Base-by-base conservation (phyloP, 805 yeast species). In the Candida methanosorbosa region DNA sequence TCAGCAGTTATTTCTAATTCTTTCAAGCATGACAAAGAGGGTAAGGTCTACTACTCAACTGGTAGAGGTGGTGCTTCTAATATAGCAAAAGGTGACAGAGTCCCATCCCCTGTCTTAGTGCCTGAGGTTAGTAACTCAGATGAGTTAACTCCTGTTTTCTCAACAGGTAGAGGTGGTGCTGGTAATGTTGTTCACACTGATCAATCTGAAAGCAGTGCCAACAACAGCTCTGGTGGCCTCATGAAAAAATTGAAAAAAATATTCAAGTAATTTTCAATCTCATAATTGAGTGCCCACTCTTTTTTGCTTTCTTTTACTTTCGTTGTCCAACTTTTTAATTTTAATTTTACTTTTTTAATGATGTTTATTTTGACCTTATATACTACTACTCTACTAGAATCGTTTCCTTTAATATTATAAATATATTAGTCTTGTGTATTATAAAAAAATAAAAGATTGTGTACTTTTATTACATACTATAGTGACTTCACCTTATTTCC, bases 51-150 rank as follows among this genome's bases (percentile, higher is more conserved):
- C 38, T 61, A 68, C 38, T 64, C 74, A n/a, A 66, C 77, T 0
- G 78, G 78, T 7, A 55, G 78, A 42, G 79, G 79, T 21, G 79
- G 78, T 9, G 72, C 72, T 4, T 76, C 75, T 12, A 72, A 72
- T 44, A 62, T 70, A 32, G 52, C 61, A 33, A 56, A 64, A 22
- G 56, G 66, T 7, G 52, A 54, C 26, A 55, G 57, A 23, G 48
- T 57, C 2, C 78, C 75, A 3, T 62, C 69, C 9, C 76, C 76
- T 4, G 38, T 43, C 13, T 24, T 30, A 42, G 64, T 55, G 35
- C 56, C 64, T 19, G 64, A 56, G 16, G 53, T 64, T 20, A 57
- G 56, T 40, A 61, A 68, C 28, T 64, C 62, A 22, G 63, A 56
- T 46, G 57, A 59, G 44, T 52, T 56, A 34, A 57, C 57, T 33